Percentiles rank a stretch among this genome's conserved stretches.
Conservation (phyloP, 192 early-diverging fungal species). For the Irineochytrium annulatum region DNA sequence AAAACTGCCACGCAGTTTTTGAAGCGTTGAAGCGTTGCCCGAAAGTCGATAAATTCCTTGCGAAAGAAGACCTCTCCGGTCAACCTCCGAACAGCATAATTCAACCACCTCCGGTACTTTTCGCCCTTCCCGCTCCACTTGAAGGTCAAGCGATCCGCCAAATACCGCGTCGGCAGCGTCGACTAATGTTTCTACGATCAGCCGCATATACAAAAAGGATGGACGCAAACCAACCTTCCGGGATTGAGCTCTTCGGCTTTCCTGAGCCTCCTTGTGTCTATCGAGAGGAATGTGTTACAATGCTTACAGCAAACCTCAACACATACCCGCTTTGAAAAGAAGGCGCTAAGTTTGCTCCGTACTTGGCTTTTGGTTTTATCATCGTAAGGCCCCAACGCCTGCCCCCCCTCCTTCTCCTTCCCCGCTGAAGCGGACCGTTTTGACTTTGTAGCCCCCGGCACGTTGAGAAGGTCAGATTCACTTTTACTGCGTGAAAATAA, state of each 20-base stretch:
- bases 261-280: conserved; percentile 32
- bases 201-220: background rate
- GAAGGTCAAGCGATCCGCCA: conserved; percentile 38
- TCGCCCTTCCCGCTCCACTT: conserved; percentile 23
- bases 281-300: too few relatives aligned
- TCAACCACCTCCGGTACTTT: conserved; percentile 41
- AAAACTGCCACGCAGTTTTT: conserved; percentile 32
- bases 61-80: conserved; percentile 33
- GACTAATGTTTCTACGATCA: background rate
- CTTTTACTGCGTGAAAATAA: conserved; percentile 2
- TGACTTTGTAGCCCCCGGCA: background rate
- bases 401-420: conserved; percentile 1
- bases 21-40: conserved; percentile 42
- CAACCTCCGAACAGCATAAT: conserved; percentile 38
- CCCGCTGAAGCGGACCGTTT: background rate
- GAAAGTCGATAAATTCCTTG: conserved; percentile 57
- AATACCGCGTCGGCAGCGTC: conserved; percentile 22
- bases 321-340: conserved; percentile 37
- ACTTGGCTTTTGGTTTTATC: conserved; percentile 27
- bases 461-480: background rate
- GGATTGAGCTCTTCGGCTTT: conserved; percentile 23
- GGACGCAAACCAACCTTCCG: conserved; percentile 19
- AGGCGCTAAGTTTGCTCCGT: conserved; percentile 33
- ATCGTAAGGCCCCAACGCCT: background rate
- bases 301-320: background rate